These are phyloP conservation scores for Candida quercuum DNA, from an alignment of 805 yeast species.

Conservation along the genomic window DNA sequence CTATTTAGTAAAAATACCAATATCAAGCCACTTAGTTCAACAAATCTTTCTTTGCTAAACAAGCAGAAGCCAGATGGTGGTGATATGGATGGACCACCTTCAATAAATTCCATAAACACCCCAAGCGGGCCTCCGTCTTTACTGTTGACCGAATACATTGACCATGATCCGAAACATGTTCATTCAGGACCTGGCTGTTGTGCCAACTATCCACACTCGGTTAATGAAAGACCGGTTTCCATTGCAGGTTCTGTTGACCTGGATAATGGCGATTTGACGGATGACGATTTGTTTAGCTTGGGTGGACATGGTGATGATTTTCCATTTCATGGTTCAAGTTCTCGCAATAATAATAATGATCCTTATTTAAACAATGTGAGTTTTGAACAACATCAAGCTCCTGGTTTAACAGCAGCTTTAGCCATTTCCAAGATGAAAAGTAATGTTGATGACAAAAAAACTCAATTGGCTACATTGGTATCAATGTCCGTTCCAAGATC, in stretches of 20 bases:
- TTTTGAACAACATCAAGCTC: conserved; percentile 65
- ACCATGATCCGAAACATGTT: conserved; percentile 27
- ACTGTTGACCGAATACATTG: conserved; percentile 13
- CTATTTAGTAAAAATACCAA: conserved; percentile 26
- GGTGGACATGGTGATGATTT: conserved; percentile 4
- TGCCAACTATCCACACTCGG: conserved; percentile 44
- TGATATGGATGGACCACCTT: conserved; percentile 2
- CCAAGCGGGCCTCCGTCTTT: conserved; percentile 2
- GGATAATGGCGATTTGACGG: conserved; percentile 42
- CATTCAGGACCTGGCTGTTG: conserved; percentile 56
- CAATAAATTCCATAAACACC: background rate
- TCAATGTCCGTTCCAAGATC: conserved; percentile 73
- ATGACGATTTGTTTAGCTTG: conserved; percentile 34
- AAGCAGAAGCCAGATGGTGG: too few relatives aligned
- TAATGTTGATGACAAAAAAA: conserved; percentile 24
- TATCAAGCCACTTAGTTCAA: conserved; percentile 25
- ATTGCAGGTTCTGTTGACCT: conserved; percentile 56
- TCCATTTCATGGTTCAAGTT: background rate
- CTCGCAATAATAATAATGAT: conserved; percentile 9
- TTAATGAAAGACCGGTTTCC: conserved; percentile 58
- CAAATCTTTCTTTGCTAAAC: conserved; percentile 29
- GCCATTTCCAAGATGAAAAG: conserved; percentile 54
- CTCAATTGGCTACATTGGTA: conserved; percentile 50
- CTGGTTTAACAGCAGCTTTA: conserved; percentile 67
- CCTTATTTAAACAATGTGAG: conserved; percentile 31